Evolutionary conservation across 164 flowering plant genomes (phyloP).

Genomic region (Taxillus chinensis): DNA sequence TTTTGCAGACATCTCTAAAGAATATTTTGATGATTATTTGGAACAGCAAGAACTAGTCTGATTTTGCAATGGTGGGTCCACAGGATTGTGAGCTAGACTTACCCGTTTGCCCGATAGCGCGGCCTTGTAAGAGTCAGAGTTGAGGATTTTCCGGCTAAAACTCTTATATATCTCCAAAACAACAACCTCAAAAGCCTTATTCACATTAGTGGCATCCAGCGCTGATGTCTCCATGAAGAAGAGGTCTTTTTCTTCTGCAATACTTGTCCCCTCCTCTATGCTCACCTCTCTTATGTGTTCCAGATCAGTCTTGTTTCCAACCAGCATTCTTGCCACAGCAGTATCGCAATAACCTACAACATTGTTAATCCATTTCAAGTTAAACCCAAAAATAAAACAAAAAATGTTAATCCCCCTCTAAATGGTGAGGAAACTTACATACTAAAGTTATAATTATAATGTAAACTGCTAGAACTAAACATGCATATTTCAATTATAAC

Average conservation of each 20-base stretch:
- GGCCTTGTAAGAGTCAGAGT: conserved; percentile 27
- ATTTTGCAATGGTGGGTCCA: conserved; percentile 14
- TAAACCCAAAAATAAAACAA: no score
- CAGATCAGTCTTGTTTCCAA: conserved; percentile 47
- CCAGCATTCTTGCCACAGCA: conserved; percentile 37
- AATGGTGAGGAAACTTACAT: no score
- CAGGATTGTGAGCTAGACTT: conserved; percentile 13
- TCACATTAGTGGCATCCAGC: conserved; percentile 34
- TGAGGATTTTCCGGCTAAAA: conserved; percentile 25
- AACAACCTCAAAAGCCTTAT: conserved; percentile 29
- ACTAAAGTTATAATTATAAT: no score
- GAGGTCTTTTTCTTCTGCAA: conserved; percentile 36
- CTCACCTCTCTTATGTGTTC: conserved; percentile 39
- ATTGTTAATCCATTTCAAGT: not conserved
- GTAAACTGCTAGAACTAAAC: no score
- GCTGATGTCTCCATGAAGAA: conserved; percentile 48
- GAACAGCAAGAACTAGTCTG: conserved; percentile 16
- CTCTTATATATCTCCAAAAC: conserved; percentile 25
- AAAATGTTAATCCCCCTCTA: no score
- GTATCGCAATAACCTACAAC: conserved; percentile 43
- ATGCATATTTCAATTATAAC: no score
- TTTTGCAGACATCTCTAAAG: no score
- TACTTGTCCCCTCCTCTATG: conserved; percentile 24
- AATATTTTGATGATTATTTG: conserved; percentile 3
- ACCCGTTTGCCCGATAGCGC: conserved; percentile 22